These are phyloP conservation scores for Ganoderma sinense DNA, from an alignment of 1,284 basidiomycete genomes.

Conservation along the genomic window DNA sequence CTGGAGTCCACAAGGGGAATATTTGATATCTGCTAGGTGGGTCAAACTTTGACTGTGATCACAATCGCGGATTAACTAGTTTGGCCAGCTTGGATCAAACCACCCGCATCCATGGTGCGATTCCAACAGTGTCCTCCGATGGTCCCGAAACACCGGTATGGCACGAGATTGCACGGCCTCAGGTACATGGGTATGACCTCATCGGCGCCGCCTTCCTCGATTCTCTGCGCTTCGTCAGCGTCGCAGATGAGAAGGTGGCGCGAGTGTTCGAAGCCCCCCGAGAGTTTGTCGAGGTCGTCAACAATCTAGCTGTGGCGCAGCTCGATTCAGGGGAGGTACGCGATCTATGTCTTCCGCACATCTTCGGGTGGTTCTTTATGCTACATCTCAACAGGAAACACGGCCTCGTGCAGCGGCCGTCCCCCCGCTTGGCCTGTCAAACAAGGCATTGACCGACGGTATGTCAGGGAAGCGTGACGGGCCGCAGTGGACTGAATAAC, in stretches of 20 bases:
- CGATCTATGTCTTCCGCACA: background rate
- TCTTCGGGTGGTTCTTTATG: background rate
- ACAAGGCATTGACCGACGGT: constrained; percentile 72
- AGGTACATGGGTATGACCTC: constrained; percentile 95
- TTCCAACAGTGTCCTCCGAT: constrained; percentile 37
- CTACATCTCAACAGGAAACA: constrained; percentile 36
- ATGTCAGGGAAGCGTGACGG: background rate
- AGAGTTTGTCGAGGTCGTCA: constrained; percentile 73
- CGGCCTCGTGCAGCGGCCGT: constrained; percentile 72
- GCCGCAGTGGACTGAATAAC: background rate
- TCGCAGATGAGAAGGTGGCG: constrained; percentile 92
- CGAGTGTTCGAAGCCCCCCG: constrained; percentile 90
- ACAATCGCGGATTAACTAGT: constrained; percentile 34
- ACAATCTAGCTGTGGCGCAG: constrained; percentile 55
- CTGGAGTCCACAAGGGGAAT: constrained; percentile 88
- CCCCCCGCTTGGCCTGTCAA: constrained; percentile 81
- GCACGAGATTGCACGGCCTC: constrained; percentile 91
- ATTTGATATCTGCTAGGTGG: constrained; percentile 85
- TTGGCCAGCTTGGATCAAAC: constrained; percentile 75
- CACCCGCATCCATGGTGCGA: constrained; percentile 81
- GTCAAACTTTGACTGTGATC: constrained; percentile 29
- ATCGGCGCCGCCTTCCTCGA: constrained; percentile 82
- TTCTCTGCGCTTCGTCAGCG: constrained; percentile 81
- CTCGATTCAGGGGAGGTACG: constrained; percentile 56
- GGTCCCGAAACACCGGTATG: constrained; percentile 52